Evolutionary conservation across 768 basidiomycete species (phyloP).

Genomic region (Collybiopsis confluens): DNA sequence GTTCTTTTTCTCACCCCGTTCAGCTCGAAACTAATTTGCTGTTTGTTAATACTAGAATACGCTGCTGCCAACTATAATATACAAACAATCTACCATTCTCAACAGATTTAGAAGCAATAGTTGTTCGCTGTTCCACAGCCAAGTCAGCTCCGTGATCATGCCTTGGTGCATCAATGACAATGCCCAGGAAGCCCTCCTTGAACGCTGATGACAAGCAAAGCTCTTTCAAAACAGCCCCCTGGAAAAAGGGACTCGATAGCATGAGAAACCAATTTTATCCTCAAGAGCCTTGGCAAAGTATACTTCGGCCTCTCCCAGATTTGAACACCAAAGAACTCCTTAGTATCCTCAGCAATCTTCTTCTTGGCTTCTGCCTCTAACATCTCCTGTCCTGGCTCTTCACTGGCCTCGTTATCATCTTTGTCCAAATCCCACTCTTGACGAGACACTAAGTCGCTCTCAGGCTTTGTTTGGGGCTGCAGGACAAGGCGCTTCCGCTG

Average conservation of each 20-base stretch:
- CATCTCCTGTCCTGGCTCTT: conserved; percentile 46
- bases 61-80: too few species aligned
- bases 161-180: conserved; percentile 86
- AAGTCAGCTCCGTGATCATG: conserved; percentile 71
- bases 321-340: conserved; percentile 87
- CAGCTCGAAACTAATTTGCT: too few species aligned
- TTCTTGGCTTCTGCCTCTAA: conserved; percentile 62
- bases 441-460: conserved; percentile 33
- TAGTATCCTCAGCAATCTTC: conserved; percentile 77
- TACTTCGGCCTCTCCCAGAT: conserved; percentile 80
- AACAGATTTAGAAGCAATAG: conserved; percentile 57
- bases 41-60: too few species aligned
- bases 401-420: conserved; percentile 20
- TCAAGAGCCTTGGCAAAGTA: conserved; percentile 77
- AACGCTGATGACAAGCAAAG: conserved; percentile 58
- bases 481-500: conserved; percentile 74
- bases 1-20: too few species aligned
- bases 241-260: conserved; percentile 83
- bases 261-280: conserved; percentile 64
- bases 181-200: conserved; percentile 69
- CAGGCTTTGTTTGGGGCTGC: conserved; percentile 67
- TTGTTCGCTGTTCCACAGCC: conserved; percentile 53
- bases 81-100: conserved; percentile 25
- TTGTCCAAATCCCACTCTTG: background rate
- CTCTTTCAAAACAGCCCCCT: conserved; percentile 52